phyloP scores from a whole-genome alignment of 345 rosid genomes.

The Salix exigua region DNA sequence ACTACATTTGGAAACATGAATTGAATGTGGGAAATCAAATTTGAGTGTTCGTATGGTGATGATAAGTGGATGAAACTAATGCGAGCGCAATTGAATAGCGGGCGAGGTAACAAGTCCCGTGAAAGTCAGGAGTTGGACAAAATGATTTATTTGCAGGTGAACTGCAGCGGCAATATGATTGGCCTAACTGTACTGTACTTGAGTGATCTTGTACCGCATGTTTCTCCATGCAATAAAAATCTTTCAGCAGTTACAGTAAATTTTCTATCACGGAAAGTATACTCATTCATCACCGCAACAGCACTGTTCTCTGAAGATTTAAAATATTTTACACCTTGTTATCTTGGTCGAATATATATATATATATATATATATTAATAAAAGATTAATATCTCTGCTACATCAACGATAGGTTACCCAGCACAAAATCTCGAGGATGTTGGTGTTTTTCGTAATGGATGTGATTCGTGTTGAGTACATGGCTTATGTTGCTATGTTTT shows the following conservation, averaged over 20 bases:
- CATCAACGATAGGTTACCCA: too few relatives aligned
- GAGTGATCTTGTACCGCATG: not conserved
- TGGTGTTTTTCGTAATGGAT: too few relatives aligned
- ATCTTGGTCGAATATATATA: too few relatives aligned
- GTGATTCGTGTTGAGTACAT: too few relatives aligned
- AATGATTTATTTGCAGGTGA: too few relatives aligned
- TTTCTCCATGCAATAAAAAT: not conserved
- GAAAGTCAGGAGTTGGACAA: not conserved
- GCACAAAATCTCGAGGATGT: too few relatives aligned
- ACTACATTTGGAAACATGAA: not conserved
- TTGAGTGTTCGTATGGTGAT: not conserved
- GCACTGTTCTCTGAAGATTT: not conserved
- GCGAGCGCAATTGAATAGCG: not conserved
- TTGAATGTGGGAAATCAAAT: not conserved
- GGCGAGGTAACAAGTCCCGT: not conserved
- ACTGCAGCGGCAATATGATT: not conserved
- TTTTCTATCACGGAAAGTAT: not conserved
- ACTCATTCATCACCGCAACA: not conserved
- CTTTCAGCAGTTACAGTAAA: not conserved
- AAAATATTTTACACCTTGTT: too few relatives aligned
- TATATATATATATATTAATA: too few relatives aligned
- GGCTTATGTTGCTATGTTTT: conserved; percentile 97
- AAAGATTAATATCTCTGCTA: too few relatives aligned
- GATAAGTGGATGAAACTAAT: not conserved
- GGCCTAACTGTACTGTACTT: not conserved